These are phyloP conservation scores for Boletus sp. DNA, from an alignment of 768 basidiomycete species.

Conservation along the genomic window DNA sequence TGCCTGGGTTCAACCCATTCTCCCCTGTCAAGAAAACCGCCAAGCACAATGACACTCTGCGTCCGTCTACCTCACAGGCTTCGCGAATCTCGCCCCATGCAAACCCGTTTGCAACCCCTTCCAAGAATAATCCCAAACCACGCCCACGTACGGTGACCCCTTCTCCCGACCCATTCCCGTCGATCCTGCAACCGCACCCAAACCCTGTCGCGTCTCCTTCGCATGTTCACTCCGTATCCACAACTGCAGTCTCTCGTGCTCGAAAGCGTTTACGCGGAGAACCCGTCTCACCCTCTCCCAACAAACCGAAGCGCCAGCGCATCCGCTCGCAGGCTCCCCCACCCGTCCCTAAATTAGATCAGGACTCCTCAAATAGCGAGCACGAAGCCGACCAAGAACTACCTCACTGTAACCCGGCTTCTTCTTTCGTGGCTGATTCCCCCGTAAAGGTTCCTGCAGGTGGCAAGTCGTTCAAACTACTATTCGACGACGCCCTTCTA, in stretches of 20 bases:
- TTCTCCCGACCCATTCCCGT: slow-evolving; percentile 44
- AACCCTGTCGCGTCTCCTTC: slow-evolving; percentile 12
- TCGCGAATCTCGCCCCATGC: slow-evolving; percentile 16
- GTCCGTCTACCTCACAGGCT: background rate
- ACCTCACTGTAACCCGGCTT: slow-evolving; percentile 33
- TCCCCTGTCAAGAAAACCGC: slow-evolving; percentile 63
- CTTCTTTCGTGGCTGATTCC: slow-evolving; percentile 67
- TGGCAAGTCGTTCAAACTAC: slow-evolving; percentile 59
- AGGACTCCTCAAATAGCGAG: slow-evolving; percentile 32
- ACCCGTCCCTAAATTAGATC: slow-evolving; percentile 35
- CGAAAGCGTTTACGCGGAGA: slow-evolving; percentile 82
- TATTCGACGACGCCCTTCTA: slow-evolving; percentile 58
- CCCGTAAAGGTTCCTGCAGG: slow-evolving; percentile 61
- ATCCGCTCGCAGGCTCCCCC: slow-evolving; percentile 41
- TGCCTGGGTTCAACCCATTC: slow-evolving; percentile 70
- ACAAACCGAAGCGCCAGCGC: slow-evolving; percentile 71
- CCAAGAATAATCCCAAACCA: slow-evolving; percentile 33
- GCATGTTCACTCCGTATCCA: slow-evolving; percentile 23
- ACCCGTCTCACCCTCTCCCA: slow-evolving; percentile 79
- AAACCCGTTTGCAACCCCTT: slow-evolving; percentile 50
- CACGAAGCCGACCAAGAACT: slow-evolving; percentile 36
- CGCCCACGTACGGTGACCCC: slow-evolving; percentile 23
- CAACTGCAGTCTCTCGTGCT: slow-evolving; percentile 59
- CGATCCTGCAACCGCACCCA: slow-evolving; percentile 22
- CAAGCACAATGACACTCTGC: background rate